These are phyloP conservation scores for Hymenoscyphus fraxineus DNA, from an alignment of 2,329 filamentous ascomycete species.

Conservation along the genomic window DNA sequence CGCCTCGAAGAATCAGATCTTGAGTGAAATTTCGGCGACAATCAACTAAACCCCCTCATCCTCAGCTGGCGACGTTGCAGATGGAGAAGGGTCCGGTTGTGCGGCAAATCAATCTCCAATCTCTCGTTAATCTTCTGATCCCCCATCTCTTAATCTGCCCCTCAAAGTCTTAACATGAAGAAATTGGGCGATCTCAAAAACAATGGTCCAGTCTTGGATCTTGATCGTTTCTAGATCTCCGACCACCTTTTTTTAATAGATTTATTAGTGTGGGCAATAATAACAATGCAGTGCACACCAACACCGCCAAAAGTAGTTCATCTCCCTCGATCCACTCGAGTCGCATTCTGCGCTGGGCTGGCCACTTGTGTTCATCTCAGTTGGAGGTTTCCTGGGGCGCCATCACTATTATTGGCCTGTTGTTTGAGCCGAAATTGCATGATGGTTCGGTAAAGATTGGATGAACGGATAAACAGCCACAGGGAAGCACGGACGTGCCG, in stretches of 20 bases:
- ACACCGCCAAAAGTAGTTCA: slow-evolving; percentile 1
- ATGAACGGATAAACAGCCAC: neutral
- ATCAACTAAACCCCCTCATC: neutral
- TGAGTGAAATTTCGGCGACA: neutral
- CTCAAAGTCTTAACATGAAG: neutral
- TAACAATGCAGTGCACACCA: neutral
- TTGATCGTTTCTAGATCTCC: neutral
- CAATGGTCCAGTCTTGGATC: neutral
- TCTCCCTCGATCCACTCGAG: slow-evolving; percentile 7
- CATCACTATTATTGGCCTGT: neutral
- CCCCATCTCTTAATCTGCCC: neutral
- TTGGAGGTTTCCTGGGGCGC: slow-evolving; percentile 19
- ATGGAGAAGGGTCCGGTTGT: neutral
- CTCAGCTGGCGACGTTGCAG: neutral
- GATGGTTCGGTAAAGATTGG: neutral
- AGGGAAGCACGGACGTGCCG: neutral
- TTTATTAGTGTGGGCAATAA: too few species aligned
- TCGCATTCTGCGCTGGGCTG: slow-evolving; percentile 19
- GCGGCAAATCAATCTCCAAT: neutral
- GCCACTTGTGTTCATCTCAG: slow-evolving; percentile 4
- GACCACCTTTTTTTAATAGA: neutral
- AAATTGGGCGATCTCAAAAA: neutral
- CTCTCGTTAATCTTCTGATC: neutral
- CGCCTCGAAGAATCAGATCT: neutral
- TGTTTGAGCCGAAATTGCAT: slow-evolving; percentile 21